phyloP scores from a whole-genome alignment of 768 basidiomycete genomes.

The Paxillus ammoniavirescens region DNA sequence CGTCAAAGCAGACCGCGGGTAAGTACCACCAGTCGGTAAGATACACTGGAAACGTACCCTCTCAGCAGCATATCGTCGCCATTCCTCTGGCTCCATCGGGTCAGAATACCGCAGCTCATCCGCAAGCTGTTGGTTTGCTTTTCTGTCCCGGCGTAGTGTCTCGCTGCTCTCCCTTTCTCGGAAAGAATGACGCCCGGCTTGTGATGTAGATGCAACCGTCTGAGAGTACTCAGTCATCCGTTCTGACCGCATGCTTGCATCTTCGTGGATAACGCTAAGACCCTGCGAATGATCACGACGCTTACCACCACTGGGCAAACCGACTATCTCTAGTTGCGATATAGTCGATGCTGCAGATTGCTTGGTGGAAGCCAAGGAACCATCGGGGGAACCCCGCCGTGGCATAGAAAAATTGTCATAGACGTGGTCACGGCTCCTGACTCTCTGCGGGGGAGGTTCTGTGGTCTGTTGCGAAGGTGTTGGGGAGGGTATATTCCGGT shows the following conservation, averaged over 20 bases:
- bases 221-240: constrained; percentile 24
- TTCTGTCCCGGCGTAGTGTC: constrained; percentile 13
- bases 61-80: constrained; percentile 25
- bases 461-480: constrained; percentile 24
- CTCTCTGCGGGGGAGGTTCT: constrained; percentile 19
- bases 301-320: constrained; percentile 18
- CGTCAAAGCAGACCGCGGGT: neutral
- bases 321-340: constrained; percentile 33
- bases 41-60: constrained; percentile 11
- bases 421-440: constrained; percentile 21
- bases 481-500: constrained; percentile 27
- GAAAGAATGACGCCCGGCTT: constrained; percentile 10
- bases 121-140: constrained; percentile 29
- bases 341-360: constrained; percentile 29
- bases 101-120: constrained; percentile 37
- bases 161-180: constrained; percentile 20
- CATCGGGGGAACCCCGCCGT: constrained; percentile 28
- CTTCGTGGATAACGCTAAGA: constrained; percentile 33
- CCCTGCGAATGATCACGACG: constrained; percentile 23
- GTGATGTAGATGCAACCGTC: constrained; percentile 17
- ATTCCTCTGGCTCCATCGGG: constrained; percentile 29
- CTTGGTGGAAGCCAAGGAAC: constrained; percentile 27
- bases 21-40: neutral
- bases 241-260: constrained; percentile 27
- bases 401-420: constrained; percentile 19